Percentiles rank a stretch among this genome's conserved stretches.
phyloP scores from a whole-genome alignment of 768 basidiomycete species.

The Amanita muscaria region DNA sequence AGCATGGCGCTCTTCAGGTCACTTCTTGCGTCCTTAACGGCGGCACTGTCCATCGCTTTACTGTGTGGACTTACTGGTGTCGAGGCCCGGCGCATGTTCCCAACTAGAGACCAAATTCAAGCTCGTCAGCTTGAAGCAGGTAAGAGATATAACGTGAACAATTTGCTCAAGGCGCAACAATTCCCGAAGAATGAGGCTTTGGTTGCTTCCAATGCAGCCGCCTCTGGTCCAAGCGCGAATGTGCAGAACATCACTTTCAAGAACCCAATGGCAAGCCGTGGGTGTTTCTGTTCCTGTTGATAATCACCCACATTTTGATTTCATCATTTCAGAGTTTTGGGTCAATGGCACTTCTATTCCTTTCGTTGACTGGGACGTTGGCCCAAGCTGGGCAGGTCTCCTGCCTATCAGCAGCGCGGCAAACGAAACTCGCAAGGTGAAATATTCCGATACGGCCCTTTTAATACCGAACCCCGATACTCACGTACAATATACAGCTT shows the following conservation, averaged over 20 bases:
- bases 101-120: slow-evolving; percentile 34
- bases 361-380: slow-evolving; percentile 62
- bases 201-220: too few species aligned
- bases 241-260: slow-evolving; percentile 60
- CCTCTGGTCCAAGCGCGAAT: background rate
- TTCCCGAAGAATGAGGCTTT: too few species aligned
- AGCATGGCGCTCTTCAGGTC: slow-evolving; percentile 1
- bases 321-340: slow-evolving; percentile 56
- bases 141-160: slow-evolving; percentile 31
- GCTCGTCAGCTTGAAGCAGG: slow-evolving; percentile 40
- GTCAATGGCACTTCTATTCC: slow-evolving; percentile 62
- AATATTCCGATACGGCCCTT: background rate
- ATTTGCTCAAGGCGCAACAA: slow-evolving; percentile 9
- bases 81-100: slow-evolving; percentile 10
- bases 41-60: too few species aligned
- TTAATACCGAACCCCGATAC: background rate
- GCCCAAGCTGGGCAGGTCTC: slow-evolving; percentile 68
- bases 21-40: background rate
- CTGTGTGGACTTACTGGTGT: background rate
- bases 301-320: background rate
- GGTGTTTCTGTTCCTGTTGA: slow-evolving; percentile 11
- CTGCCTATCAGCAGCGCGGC: slow-evolving; percentile 54
- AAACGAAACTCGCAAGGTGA: slow-evolving; percentile 64
- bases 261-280: slow-evolving; percentile 57
- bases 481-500: slow-evolving; percentile 33